These are phyloP conservation scores for Metschnikowia sp. DNA, from an alignment of 805 yeast species.

Conservation along the genomic window DNA sequence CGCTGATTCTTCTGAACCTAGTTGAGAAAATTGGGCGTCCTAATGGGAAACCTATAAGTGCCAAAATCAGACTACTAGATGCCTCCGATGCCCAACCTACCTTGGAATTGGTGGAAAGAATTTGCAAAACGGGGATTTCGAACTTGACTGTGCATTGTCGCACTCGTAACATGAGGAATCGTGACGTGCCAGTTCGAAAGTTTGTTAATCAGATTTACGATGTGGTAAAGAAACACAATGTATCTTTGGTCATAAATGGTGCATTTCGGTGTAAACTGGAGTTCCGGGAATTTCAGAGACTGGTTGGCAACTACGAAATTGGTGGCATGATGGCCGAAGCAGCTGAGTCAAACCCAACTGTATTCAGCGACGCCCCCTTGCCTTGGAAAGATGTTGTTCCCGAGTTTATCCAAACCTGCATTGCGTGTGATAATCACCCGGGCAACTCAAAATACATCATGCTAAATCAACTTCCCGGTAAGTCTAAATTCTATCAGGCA, in stretches of 20 bases:
- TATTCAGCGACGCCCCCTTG: slow-evolving; percentile 48
- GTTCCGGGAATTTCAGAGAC: slow-evolving; percentile 45
- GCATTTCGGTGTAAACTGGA: slow-evolving; percentile 57
- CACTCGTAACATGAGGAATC: slow-evolving; percentile 80
- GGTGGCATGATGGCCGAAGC: slow-evolving; percentile 94
- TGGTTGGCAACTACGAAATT: slow-evolving; percentile 51
- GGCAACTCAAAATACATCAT: slow-evolving; percentile 77
- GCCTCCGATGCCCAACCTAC: slow-evolving; percentile 52
- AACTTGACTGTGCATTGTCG: slow-evolving; percentile 92
- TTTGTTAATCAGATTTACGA: slow-evolving; percentile 60
- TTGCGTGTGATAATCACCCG: slow-evolving; percentile 54
- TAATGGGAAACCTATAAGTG: slow-evolving; percentile 75
- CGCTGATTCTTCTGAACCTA: slow-evolving; percentile 60
- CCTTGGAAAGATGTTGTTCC: slow-evolving; percentile 54
- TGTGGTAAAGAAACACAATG: slow-evolving; percentile 57
- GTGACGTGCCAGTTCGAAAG: slow-evolving; percentile 76
- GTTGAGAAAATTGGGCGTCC: slow-evolving; percentile 83
- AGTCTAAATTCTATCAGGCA: slow-evolving; percentile 53
- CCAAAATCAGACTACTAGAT: slow-evolving; percentile 80
- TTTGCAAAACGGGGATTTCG: slow-evolving; percentile 70
- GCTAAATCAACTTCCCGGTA: slow-evolving; percentile 76
- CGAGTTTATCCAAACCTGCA: slow-evolving; percentile 56
- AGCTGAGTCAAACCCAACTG: slow-evolving; percentile 84
- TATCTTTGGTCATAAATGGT: slow-evolving; percentile 82
- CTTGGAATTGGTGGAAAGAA: slow-evolving; percentile 48